These are phyloP conservation scores for Secale cereale DNA, from an alignment of 176 grass and related monocot genomes.

Conservation along the genomic window DNA sequence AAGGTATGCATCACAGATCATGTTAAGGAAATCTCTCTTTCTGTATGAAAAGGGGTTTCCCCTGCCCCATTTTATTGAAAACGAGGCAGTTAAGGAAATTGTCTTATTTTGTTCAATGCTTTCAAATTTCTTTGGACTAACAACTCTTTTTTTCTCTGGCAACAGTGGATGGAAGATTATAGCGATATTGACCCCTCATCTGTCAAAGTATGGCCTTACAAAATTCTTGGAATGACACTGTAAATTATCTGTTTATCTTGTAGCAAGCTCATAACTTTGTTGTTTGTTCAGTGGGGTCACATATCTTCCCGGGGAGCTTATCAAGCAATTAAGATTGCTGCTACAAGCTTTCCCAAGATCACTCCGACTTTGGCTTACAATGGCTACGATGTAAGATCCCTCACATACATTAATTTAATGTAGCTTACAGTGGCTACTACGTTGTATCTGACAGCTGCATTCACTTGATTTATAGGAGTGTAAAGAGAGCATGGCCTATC, in stretches of 20 bases:
- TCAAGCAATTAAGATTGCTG: background rate
- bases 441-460: too few species aligned
- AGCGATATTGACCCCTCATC: background rate
- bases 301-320: background rate
- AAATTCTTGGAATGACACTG: background rate
- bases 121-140: background rate
- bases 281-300: background rate
- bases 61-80: too few species aligned
- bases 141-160: background rate
- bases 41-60: too few species aligned
- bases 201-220: background rate
- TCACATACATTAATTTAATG: background rate
- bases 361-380: background rate
- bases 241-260: background rate
- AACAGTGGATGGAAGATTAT: conserved; percentile 8
- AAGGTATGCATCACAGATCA: conserved; percentile 4
- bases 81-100: background rate
- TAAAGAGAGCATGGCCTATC: background rate
- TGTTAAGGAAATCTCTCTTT: background rate
- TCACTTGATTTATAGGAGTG: background rate
- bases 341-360: background rate
- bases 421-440: background rate
- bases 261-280: background rate
- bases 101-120: background rate
- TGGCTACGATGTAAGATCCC: background rate